Percentiles rank a stretch among this genome's conserved stretches.
These are phyloP conservation scores for Fragilariopsis cylindrus DNA, from an alignment of 108 stramenopile species.

Conservation along the genomic window DNA sequence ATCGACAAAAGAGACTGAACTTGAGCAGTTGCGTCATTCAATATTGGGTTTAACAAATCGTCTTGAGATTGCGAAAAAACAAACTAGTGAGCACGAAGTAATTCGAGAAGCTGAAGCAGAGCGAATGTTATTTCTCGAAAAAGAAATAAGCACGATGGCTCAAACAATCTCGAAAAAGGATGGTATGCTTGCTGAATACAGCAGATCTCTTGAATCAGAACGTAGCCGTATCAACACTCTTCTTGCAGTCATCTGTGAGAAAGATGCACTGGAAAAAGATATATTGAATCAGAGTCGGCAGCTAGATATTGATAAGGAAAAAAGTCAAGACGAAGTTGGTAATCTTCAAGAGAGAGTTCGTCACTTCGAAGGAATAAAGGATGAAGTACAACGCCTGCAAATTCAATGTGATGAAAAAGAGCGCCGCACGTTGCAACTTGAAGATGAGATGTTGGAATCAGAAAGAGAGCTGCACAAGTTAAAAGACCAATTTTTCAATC, in stretches of 20 bases:
- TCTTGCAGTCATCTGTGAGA: neutral
- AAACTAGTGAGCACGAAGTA: neutral
- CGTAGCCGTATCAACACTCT: neutral
- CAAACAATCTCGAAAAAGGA: slow-evolving; percentile 5
- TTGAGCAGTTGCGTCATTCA: neutral
- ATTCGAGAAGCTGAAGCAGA: neutral
- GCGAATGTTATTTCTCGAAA: neutral
- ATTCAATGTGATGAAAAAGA: no score
- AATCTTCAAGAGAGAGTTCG: no score
- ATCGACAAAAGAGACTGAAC: neutral
- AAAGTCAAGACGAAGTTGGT: no score
- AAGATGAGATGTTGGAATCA: neutral
- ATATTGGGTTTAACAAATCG: neutral
- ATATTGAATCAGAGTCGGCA: neutral
- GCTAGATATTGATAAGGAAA: neutral
- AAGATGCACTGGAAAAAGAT: neutral
- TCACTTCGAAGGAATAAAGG: no score
- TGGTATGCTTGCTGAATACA: neutral
- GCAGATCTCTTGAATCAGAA: neutral
- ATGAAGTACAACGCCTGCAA: no score
- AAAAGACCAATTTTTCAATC: neutral
- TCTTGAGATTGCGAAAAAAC: neutral
- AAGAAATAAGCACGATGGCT: neutral
- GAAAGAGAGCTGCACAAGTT: neutral
- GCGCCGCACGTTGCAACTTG: no score